Percentiles rank a stretch among this genome's conserved stretches.
These are phyloP conservation scores for Flaveria ramosissima DNA, from an alignment of 129 eudicot genomes.

Conservation along the genomic window DNA sequence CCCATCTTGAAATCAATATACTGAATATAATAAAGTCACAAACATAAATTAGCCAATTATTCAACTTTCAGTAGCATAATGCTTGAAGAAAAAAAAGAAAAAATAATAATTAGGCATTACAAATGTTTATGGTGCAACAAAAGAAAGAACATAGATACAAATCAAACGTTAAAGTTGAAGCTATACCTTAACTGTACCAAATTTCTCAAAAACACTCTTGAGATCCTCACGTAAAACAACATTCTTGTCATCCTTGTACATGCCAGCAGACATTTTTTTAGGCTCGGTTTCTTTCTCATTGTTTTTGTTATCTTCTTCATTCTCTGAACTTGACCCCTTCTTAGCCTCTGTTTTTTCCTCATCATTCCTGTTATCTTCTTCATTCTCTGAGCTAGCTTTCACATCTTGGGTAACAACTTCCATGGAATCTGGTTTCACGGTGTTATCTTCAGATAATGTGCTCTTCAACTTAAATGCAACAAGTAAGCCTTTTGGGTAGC, in stretches of 20 bases:
- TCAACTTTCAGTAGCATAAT: constrained; percentile 3
- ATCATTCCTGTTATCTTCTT: constrained; percentile 39
- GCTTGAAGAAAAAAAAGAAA: background rate
- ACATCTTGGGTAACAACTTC: constrained; percentile 33
- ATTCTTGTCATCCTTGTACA: constrained; percentile 71
- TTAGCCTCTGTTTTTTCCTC: constrained; percentile 35
- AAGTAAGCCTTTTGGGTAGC: constrained; percentile 84
- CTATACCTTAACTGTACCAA: constrained; percentile 87
- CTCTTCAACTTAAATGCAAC: constrained; percentile 81
- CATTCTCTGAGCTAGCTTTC: constrained; percentile 44
- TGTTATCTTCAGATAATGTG: constrained; percentile 27
- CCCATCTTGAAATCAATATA: constrained; percentile 85
- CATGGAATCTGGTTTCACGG: constrained; percentile 32
- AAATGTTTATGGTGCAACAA: background rate
- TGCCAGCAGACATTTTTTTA: constrained; percentile 36
- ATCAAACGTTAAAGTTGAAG: background rate
- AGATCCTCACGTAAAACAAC: constrained; percentile 91
- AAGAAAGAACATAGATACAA: background rate
- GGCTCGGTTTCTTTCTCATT: constrained; percentile 36
- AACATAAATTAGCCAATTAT: background rate
- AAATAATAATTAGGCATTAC: background rate
- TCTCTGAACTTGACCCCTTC: constrained; percentile 21
- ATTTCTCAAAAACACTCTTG: constrained; percentile 65
- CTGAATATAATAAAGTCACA: constrained; percentile 37
- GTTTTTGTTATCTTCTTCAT: constrained; percentile 36